Evolutionary conservation across 768 basidiomycete genomes (phyloP), one percentile per base, ranked within the genome.

Genomic region (Grammothele lineata): DNA sequence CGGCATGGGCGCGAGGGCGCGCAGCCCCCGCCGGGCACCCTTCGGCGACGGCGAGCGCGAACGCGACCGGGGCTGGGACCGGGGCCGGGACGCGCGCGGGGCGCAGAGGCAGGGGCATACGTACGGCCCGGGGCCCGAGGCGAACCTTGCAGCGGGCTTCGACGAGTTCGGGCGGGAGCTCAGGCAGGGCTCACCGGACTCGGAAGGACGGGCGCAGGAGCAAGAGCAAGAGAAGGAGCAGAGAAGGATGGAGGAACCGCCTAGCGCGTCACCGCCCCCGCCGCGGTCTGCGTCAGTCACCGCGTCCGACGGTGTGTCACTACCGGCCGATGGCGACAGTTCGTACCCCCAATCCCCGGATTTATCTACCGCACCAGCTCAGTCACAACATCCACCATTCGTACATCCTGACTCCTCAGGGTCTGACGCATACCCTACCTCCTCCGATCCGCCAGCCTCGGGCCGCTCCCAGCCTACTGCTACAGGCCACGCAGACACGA

Each of bases 121-220:
- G 18, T 38, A 62, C 33, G 55, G 53, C 15, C 44, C 26, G 41
- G 56, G 58, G 37, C 36, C 51, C 26, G 41, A 45, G 33, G 26
- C 58, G 52, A 58, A 60, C 60, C 33, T 45, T 24, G 61, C 61
- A 43, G 55, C 62, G n/a, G 81, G 70, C 47, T 88, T 81, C 66
- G 88, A 92, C 75, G 88, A 92, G 65, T 92, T 92, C 66, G 88
- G 89, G 56, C 82, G 89, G 57, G 87, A 91, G 62, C 74, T 89
- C 60, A 76, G 88, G 57, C 68, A 76, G 27, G 65, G 69, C 34
- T 81, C 85, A 70, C 76, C 50, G 50, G 41, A 43, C 12, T 36
- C 53, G 12, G 45, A 47, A 12, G 32, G 37, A 30, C 8, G 8
- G 27, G 48, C 27, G 19, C 34, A 43, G 36, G 37, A 22, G 0